Evolutionary conservation across 2,329 filamentous ascomycete species (phyloP).

Genomic region (Pestalotiopsis sp.): DNA sequence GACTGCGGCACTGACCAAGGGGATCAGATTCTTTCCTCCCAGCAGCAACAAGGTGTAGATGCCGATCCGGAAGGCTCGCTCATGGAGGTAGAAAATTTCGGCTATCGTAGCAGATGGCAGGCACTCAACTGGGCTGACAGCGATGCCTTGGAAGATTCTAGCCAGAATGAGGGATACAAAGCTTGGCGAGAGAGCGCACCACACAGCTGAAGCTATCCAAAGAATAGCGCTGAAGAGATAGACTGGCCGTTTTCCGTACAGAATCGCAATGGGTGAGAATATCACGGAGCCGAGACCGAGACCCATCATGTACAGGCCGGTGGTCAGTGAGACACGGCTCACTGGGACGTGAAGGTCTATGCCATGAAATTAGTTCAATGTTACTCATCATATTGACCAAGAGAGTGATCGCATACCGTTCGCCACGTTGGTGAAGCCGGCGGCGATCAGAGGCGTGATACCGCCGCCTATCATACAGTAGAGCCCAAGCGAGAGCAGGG

Average conservation of each 20-base stretch:
- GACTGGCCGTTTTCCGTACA: slow-evolving; percentile 87
- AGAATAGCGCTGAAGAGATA: slow-evolving; percentile 77
- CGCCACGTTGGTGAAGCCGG: slow-evolving; percentile 83
- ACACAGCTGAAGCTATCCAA: slow-evolving; percentile 76
- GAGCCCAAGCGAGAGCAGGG: slow-evolving; percentile 80
- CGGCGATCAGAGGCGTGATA: slow-evolving; percentile 86
- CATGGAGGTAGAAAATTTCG: slow-evolving; percentile 95
- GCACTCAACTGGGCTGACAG: slow-evolving; percentile 88
- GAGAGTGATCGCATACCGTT: slow-evolving; percentile 40
- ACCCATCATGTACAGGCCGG: slow-evolving; percentile 92
- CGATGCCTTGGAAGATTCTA: slow-evolving; percentile 82
- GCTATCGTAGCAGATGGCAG: slow-evolving; percentile 91
- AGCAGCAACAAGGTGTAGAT: slow-evolving; percentile 89
- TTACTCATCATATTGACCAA: background rate
- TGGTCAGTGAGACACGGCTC: slow-evolving; percentile 79
- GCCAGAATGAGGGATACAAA: slow-evolving; percentile 80
- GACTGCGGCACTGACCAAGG: slow-evolving; percentile 81
- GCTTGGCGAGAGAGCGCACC: slow-evolving; percentile 82
- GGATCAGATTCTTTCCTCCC: slow-evolving; percentile 88
- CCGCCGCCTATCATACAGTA: slow-evolving; percentile 94
- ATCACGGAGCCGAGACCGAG: slow-evolving; percentile 82
- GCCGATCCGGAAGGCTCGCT: slow-evolving; percentile 87
- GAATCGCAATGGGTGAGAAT: slow-evolving; percentile 85
- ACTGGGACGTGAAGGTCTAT: slow-evolving; percentile 62
- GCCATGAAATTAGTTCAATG: slow-evolving; percentile 15